phyloP scores from a whole-genome alignment of 164 flowering plant species.

The Vitis riparia region DNA sequence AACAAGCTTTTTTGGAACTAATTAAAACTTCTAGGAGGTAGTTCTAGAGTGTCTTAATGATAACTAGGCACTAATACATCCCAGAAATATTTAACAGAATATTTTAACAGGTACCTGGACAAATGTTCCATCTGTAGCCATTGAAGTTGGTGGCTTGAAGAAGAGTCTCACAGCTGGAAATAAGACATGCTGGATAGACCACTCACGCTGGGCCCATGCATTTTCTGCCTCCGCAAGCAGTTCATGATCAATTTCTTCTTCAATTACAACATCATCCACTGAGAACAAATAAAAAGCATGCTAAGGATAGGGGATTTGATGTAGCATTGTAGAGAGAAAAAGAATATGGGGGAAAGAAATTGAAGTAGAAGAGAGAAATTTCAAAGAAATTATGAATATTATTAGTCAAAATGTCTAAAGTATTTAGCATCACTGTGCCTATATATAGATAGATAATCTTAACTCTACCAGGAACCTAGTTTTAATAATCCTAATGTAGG shows the following conservation, averaged over 20 bases:
- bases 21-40: too few relatives aligned
- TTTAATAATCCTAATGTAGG: too few relatives aligned
- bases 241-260: constrained; percentile 56
- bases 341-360: background rate
- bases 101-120: constrained; percentile 55
- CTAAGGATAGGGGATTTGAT: background rate
- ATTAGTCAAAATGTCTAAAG: too few relatives aligned
- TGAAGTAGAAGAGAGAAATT: too few relatives aligned
- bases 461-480: too few relatives aligned
- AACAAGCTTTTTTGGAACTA: too few relatives aligned
- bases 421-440: too few relatives aligned
- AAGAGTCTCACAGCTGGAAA: constrained; percentile 93
- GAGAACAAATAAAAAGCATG: constrained; percentile 4
- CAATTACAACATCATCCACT: constrained; percentile 33
- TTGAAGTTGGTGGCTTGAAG: constrained; percentile 74
- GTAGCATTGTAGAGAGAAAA: background rate
- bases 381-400: too few relatives aligned
- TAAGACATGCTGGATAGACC: constrained; percentile 91
- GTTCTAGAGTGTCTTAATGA: too few relatives aligned
- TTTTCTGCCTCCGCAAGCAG: constrained; percentile 79
- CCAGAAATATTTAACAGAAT: background rate
- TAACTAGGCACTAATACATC: background rate
- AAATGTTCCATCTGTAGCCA: constrained; percentile 93
- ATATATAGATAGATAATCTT: too few relatives aligned
- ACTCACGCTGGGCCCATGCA: constrained; percentile 96